A percentile compares a stretch with the other conserved stretches of the same genome.
phyloP scores from a whole-genome alignment of 768 basidiomycete genomes.

The Astraeus odoratus region DNA sequence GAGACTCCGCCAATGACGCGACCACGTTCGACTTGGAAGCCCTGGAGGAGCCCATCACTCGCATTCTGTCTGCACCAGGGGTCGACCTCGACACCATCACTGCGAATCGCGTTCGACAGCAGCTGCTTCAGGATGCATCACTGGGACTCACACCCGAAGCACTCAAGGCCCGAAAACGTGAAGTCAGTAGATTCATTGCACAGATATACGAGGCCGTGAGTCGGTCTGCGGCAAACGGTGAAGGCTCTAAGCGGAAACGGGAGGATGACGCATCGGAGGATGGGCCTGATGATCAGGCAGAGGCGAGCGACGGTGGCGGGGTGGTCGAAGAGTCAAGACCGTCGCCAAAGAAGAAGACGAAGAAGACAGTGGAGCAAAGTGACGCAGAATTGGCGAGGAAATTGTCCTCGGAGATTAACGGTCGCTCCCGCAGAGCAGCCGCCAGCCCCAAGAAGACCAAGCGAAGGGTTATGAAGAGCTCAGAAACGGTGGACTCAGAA shows the following conservation, averaged over 20 bases:
- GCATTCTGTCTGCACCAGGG: constrained; percentile 69
- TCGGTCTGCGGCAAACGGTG: constrained; percentile 19
- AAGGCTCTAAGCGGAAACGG: constrained; percentile 21
- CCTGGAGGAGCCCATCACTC: constrained; percentile 55
- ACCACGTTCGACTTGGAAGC: constrained; percentile 50
- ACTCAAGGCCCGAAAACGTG: constrained; percentile 59
- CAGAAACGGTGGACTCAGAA: constrained; percentile 41
- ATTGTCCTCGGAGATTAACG: constrained; percentile 64
- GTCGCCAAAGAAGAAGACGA: constrained; percentile 38
- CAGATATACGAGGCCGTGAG: constrained; percentile 58
- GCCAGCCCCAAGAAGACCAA: constrained; percentile 40
- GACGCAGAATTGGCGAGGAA: constrained; percentile 70
- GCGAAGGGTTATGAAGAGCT: constrained; percentile 44
- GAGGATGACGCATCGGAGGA: constrained; percentile 24
- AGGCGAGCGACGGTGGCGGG: constrained; percentile 8
- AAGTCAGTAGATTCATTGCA: constrained; percentile 64
- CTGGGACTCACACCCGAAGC: constrained; percentile 49
- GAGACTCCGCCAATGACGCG: neutral
- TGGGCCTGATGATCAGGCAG: constrained; percentile 12
- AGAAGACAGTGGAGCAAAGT: constrained; percentile 45
- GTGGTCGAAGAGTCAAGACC: constrained; percentile 11
- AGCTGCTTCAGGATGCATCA: constrained; percentile 44
- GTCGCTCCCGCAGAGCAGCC: constrained; percentile 42
- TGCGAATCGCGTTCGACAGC: constrained; percentile 83
- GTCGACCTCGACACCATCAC: constrained; percentile 75